phyloP scores from a whole-genome alignment of 2,329 filamentous ascomycete species.

The Ophiocordyceps robertsii region DNA sequence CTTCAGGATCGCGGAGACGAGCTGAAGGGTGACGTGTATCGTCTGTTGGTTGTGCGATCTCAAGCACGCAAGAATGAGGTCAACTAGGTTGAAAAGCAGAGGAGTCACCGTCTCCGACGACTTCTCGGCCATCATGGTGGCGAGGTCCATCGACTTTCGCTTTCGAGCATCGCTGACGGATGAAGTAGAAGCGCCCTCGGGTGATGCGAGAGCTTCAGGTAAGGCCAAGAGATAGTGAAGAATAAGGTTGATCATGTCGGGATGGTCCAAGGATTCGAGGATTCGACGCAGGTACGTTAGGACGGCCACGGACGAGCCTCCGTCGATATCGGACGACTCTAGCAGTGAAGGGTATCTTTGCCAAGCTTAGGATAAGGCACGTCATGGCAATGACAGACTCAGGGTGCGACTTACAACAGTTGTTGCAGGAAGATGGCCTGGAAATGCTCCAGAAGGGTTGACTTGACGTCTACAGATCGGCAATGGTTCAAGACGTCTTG shows the following conservation, averaged over 20 bases:
- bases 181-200: slow-evolving; percentile 23
- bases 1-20: slow-evolving; percentile 74
- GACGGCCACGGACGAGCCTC: slow-evolving; percentile 90
- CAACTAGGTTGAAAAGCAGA: slow-evolving; percentile 82
- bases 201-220: slow-evolving; percentile 37
- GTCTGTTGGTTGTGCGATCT: slow-evolving; percentile 79
- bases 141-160: slow-evolving; percentile 77
- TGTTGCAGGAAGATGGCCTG: slow-evolving; percentile 94
- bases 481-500: slow-evolving; percentile 97
- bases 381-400: neutral
- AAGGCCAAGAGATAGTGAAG: slow-evolving; percentile 83
- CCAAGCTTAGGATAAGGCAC: neutral
- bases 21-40: slow-evolving; percentile 73
- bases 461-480: slow-evolving; percentile 79
- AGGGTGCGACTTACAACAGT: slow-evolving; percentile 50
- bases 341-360: slow-evolving; percentile 81
- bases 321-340: slow-evolving; percentile 93
- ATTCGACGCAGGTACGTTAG: slow-evolving; percentile 86
- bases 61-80: slow-evolving; percentile 76
- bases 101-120: slow-evolving; percentile 65
- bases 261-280: slow-evolving; percentile 80
- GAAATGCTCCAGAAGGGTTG: slow-evolving; percentile 89
- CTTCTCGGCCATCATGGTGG: slow-evolving; percentile 64
- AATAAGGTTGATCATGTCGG: slow-evolving; percentile 87
- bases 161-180: slow-evolving; percentile 58